Evolutionary conservation across 352 stramenopile genomes (phyloP), one percentile per base, ranked within the genome.

Genomic region (Phytophthora ramorum): DNA sequence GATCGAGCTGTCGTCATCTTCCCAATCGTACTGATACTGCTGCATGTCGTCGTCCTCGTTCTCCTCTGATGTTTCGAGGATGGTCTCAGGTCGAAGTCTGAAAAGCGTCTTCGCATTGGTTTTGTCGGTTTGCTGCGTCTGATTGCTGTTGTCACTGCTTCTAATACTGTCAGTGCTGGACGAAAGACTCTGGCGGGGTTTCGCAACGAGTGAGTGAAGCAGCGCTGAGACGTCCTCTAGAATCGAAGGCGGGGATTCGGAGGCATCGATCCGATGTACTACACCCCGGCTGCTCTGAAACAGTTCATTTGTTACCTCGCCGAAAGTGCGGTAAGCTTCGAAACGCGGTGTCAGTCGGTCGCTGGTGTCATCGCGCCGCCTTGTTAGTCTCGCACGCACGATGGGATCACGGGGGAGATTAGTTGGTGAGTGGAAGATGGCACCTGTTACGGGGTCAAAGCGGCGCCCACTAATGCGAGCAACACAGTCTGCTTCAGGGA

Each of bases 281-380:
- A 87, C 60, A 6, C 46, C 17, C 9, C 41, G 41, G 41, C 24
- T 48, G n/a, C 32, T 56, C 22, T 50, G 35, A 43, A 86, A 90
- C 7, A 83, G 44, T 1, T 66, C 62, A 45, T 89, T 90, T 12
- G 77, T 92, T 10, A 73, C 60, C 16, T 87, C 73, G 14, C 82
- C 82, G 53, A 91, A 86, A 41, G 68, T 73, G 2, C 65, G 68
- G 46, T 92, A 94, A 0, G 85, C 85, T 49, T 91, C 78, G 32
- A 94, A 83, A 16, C 85, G 78, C 14, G 85, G 76, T 3, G 71
- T 66, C 4, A 94, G 67, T 30, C 79, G 83, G 20, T 90, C 83
- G 8, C 66, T 56, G 1, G 62, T 66, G 58, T 94, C 85, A 58
- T 94, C 85, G 1, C 79, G 69, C 4, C 85, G 68, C 53, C 73